Evolutionary conservation across 2,329 filamentous ascomycete genomes (phyloP), one percentile per base, ranked within the genome.

Genomic region (Aspergillus calidoustus): DNA sequence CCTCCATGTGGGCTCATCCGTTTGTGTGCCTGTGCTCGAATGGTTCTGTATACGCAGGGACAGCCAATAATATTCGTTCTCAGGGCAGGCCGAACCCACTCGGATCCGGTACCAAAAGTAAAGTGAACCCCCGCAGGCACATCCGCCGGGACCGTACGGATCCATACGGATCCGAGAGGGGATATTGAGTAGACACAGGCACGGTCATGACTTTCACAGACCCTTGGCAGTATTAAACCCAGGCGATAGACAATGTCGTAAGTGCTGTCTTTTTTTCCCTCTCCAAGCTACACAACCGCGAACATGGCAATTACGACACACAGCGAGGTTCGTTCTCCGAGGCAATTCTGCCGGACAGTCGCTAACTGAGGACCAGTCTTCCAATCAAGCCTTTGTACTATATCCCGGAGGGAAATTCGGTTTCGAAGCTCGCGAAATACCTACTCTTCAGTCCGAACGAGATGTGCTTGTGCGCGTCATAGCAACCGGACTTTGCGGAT

Each of bases 401-500:
- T 61, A 68, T 4, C 68, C 68, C 4, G 68, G 66, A 7, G 68
- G 69, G 3, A 58, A 51, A 13, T 71, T 71, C n/a, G 28, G 48
- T 11, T 71, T 63, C 55, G 69, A 72, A 44, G 57, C 66, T 28
- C 65, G 68, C 25, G 54, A 41, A n/a, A 54, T 44, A 34, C 70
- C 69, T 13, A 57, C 44, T 0, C 46, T 72, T 22, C 54, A 69
- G 8, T 66, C 70, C 30, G 63, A 67, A 23, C 84, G 91, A 80
- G 88, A 93, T 75, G 91, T 94, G 65, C 84, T 93, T 71, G 87
- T 94, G 61, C 86, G 88, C 73, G 83, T 93, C 66, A 88, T 90
- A 80, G 93, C 89, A 82, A 95, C 91, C 2, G 91, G 91, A 67
- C 93, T 95, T 78, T 94, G 91, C 81, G 91, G 91, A 61, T 91